These are phyloP conservation scores for Arachis stenosperma DNA, from an alignment of 306 rosid species.

Conservation along the genomic window DNA sequence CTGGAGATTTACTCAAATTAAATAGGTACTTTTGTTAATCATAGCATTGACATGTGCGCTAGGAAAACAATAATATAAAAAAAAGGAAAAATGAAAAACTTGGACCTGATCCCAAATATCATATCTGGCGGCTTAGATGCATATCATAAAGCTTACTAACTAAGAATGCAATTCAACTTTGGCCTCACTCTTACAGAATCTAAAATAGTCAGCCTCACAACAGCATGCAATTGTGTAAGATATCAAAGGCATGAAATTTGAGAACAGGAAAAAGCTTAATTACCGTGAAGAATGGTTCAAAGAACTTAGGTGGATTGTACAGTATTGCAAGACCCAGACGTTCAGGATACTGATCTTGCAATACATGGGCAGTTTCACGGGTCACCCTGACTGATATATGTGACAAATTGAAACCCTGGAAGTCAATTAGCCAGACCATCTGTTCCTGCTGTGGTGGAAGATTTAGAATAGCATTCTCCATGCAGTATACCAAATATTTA, in stretches of 20 bases:
- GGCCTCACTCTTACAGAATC: constrained; percentile 11
- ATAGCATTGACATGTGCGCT: constrained; percentile 1
- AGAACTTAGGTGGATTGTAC: constrained; percentile 84
- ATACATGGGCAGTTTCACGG: constrained; percentile 79
- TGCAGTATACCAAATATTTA: constrained; percentile 81
- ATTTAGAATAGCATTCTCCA: constrained; percentile 85
- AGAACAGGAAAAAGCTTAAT: not conserved
- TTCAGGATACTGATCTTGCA: constrained; percentile 91
- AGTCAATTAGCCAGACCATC: constrained; percentile 95
- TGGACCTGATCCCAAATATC: not conserved
- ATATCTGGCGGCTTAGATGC: constrained; percentile 25
- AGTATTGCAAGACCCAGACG: constrained; percentile 86
- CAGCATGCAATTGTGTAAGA: constrained; percentile 10
- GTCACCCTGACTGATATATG: constrained; percentile 81
- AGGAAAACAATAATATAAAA: not conserved
- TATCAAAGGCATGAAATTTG: constrained; percentile 11
- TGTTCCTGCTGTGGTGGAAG: constrained; percentile 72
- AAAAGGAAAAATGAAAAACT: constrained; percentile 4
- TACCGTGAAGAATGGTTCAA: constrained; percentile 91
- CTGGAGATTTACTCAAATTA: not conserved
- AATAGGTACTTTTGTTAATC: not conserved
- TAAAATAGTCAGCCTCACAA: constrained; percentile 29
- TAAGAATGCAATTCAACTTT: not conserved
- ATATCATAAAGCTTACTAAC: not conserved
- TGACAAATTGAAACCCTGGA: constrained; percentile 78